Percentiles rank a stretch among this genome's conserved stretches.
phyloP scores from a whole-genome alignment of 2,329 filamentous ascomycete genomes.

The Aspergillus japonicus region DNA sequence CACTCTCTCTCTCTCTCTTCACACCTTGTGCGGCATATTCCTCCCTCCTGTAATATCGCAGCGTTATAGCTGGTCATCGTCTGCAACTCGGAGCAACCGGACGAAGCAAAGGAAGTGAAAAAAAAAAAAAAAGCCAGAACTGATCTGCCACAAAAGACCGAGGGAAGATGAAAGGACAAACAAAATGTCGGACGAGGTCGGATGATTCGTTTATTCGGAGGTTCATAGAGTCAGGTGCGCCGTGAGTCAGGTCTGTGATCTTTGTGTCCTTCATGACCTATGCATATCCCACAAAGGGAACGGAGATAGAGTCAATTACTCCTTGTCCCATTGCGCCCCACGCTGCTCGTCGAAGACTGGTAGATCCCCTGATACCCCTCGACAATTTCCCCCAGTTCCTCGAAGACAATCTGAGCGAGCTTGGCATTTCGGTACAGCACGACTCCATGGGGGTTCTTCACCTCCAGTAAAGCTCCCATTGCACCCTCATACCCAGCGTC shows the following conservation, averaged over 20 bases:
- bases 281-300: too few species aligned
- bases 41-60: background rate
- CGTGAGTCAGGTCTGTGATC: too few species aligned
- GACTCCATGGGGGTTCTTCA: constrained; percentile 38
- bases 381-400: constrained; percentile 36
- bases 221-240: too few species aligned
- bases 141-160: too few species aligned
- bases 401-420: constrained; percentile 44
- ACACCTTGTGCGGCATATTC: background rate
- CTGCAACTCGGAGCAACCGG: background rate
- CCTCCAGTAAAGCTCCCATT: constrained; percentile 41
- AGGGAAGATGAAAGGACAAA: too few species aligned
- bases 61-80: background rate
- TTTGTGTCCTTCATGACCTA: too few species aligned
- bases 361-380: constrained; percentile 43
- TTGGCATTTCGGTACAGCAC: constrained; percentile 34
- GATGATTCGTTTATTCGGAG: too few species aligned
- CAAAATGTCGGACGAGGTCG: too few species aligned
- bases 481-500: constrained; percentile 46
- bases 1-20: background rate
- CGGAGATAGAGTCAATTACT: too few species aligned
- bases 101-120: too few species aligned
- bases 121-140: too few species aligned
- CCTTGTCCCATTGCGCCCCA: constrained; percentile 16
- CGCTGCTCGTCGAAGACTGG: constrained; percentile 27